phyloP scores from a whole-genome alignment of 2,329 filamentous ascomycete genomes.

The Aspergillus latus region DNA sequence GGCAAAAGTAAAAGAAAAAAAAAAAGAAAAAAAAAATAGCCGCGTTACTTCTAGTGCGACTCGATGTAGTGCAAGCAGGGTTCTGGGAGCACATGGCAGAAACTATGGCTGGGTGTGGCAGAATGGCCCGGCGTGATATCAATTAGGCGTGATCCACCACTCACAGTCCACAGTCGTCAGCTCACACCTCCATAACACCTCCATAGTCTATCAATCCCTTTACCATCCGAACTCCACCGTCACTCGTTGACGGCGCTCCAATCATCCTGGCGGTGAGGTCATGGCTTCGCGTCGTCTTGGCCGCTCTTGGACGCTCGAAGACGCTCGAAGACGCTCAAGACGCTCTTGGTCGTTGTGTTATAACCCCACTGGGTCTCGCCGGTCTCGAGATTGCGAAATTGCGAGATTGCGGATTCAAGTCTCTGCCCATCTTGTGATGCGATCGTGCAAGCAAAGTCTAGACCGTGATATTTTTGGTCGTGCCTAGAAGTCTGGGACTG shows the following conservation, averaged over 20 bases:
- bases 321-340: too few species aligned
- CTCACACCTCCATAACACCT: not conserved
- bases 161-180: not conserved
- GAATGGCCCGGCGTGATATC: not conserved
- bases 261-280: not conserved
- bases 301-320: not conserved
- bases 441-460: not conserved
- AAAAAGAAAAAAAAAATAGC: not conserved
- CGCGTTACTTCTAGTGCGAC: not conserved
- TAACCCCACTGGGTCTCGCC: not conserved
- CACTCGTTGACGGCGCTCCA: not conserved
- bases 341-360: not conserved
- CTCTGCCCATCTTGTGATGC: not conserved
- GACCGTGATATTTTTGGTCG: not conserved
- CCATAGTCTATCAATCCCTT: not conserved
- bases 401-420: not conserved
- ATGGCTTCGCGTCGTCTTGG: slow-evolving; percentile 1
- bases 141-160: not conserved
- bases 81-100: not conserved
- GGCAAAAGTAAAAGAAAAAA: slow-evolving; percentile 1
- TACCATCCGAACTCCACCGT: not conserved
- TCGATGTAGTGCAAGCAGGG: not conserved
- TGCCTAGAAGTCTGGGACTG: not conserved
- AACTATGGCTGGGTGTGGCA: not conserved
- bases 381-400: not conserved